Percentiles rank a stretch among this genome's conserved stretches.
Conservation (phyloP, 345 rosid genomes). For the Conringia planisiliqua region DNA sequence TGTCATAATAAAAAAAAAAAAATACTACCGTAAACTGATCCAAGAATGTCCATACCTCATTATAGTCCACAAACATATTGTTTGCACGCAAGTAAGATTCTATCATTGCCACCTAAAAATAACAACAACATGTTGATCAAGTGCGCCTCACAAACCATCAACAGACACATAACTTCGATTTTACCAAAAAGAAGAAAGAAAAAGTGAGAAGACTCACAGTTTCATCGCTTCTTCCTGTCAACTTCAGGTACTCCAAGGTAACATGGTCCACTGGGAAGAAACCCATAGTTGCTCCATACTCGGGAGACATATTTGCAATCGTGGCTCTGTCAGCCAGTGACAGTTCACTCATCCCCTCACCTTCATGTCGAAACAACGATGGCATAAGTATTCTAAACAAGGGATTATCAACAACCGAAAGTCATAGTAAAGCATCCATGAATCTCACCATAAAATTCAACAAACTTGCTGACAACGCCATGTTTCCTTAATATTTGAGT, state of each 20-base stretch:
- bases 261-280: conserved; percentile 95
- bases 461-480: conserved; percentile 93
- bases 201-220: conserved; percentile 47
- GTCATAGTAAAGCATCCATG: background rate
- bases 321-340: conserved; percentile 91
- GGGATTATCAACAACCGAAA: too few relatives aligned
- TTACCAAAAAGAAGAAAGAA: background rate
- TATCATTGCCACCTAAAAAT: conserved; percentile 61
- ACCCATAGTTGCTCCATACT: conserved; percentile 97
- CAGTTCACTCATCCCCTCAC: conserved; percentile 78
- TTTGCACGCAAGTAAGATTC: conserved; percentile 86
- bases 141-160: background rate
- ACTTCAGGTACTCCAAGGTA: conserved; percentile 74
- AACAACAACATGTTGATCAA: background rate
- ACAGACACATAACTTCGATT: too few relatives aligned
- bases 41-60: conserved; percentile 48
- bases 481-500: conserved; percentile 85
- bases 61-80: conserved; percentile 81
- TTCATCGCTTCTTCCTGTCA: conserved; percentile 90
- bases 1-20: background rate
- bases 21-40: background rate
- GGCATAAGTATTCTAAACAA: background rate
- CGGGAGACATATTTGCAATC: conserved; percentile 94
- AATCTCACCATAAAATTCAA: conserved; percentile 73
- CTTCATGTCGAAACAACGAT: conserved; percentile 35